Conservation (phyloP, 495 filamentous ascomycete species). For the Penicillium fimorum region DNA sequence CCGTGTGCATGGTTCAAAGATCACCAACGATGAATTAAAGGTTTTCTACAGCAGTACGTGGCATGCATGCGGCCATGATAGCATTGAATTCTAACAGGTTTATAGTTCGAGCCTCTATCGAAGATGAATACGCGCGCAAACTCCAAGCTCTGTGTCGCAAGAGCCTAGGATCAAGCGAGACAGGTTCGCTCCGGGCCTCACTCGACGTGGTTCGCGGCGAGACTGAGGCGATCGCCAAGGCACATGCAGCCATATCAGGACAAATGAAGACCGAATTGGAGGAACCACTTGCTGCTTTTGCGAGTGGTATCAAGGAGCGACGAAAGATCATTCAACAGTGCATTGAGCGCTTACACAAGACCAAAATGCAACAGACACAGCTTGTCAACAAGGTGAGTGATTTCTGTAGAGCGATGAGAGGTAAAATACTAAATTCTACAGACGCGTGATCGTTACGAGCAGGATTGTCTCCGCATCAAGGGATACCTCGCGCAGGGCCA, state of each 20-base stretch:
- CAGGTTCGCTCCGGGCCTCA: conserved; percentile 76
- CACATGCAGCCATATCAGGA: conserved; percentile 80
- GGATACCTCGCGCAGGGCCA: conserved; percentile 97
- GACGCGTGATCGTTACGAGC: conserved; percentile 91
- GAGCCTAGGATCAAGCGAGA: conserved; percentile 83
- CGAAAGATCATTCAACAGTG: conserved; percentile 92
- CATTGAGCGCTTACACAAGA: conserved; percentile 90
- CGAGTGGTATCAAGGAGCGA: conserved; percentile 90
- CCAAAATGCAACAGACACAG: conserved; percentile 87
- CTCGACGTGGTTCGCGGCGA: conserved; percentile 86
- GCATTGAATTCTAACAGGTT: conserved; percentile 6
- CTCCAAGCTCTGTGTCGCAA: conserved; percentile 83
- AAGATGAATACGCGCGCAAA: conserved; percentile 97
- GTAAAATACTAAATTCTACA: conserved; percentile 38
- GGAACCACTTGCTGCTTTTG: conserved; percentile 87
- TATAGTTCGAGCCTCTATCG: conserved; percentile 82
- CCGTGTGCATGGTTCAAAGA: conserved; percentile 94
- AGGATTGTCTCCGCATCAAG: conserved; percentile 97
- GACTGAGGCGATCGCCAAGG: conserved; percentile 91
- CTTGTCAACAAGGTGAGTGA: conserved; percentile 78
- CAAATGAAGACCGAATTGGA: conserved; percentile 99
- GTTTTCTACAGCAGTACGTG: conserved; percentile 77
- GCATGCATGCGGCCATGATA: neutral
- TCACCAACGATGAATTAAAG: conserved; percentile 91
- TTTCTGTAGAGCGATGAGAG: too few species aligned